Percentiles rank a stretch among this genome's conserved stretches.
Evolutionary conservation across 179 eudicot species (phyloP).

Genomic region (Gypsophila paniculata): DNA sequence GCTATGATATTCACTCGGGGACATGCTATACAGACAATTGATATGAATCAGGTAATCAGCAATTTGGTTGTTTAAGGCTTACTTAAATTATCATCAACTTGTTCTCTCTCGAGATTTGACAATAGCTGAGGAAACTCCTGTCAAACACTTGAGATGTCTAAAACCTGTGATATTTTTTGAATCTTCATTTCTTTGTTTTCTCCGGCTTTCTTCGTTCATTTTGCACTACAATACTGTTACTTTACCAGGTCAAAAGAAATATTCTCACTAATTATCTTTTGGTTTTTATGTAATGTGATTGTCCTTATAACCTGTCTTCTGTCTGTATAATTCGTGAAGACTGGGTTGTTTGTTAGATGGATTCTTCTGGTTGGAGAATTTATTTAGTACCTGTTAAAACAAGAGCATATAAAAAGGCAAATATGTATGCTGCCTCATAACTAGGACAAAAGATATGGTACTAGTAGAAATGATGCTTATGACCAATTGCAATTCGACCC

Average conservation of each 20-base stretch:
- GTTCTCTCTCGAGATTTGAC: no score
- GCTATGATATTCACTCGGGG: slow-evolving; percentile 95
- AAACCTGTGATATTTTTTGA: background rate
- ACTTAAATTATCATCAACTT: background rate
- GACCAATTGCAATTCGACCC: background rate
- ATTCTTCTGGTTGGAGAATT: background rate
- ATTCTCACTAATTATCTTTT: background rate
- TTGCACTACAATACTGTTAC: no score
- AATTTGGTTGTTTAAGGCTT: background rate
- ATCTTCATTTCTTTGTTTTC: background rate
- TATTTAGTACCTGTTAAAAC: background rate
- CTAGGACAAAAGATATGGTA: background rate
- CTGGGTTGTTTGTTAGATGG: background rate
- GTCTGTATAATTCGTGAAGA: background rate
- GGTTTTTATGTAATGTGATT: background rate
- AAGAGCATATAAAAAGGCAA: background rate
- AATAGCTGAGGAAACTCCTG: background rate
- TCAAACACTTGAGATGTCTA: background rate
- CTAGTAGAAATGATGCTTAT: background rate
- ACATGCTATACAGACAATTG: slow-evolving; percentile 94
- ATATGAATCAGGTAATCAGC: slow-evolving; percentile 88
- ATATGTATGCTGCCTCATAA: background rate
- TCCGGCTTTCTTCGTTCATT: background rate
- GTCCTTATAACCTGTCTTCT: background rate
- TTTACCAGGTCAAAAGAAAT: background rate